Base-by-base conservation (phyloP, 2,329 filamentous ascomycete species). In the Tolypocladium tundrense region DNA sequence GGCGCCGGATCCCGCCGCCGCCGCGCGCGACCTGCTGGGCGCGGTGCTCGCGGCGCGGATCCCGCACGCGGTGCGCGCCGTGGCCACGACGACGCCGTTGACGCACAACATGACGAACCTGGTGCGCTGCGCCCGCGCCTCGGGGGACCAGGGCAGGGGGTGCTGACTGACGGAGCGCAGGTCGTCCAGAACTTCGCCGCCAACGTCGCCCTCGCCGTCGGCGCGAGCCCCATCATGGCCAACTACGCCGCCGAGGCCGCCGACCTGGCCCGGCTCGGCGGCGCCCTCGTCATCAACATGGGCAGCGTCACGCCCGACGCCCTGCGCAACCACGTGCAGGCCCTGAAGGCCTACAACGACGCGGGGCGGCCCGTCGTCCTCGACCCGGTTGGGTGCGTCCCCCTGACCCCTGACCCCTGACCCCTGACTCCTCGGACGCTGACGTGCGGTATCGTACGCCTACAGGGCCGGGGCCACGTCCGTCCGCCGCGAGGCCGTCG, bases 81-180 rank as follows among this genome's bases (percentile, higher is more conserved):
- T 96, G 53, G 82, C 82, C 6, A 70, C 77, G 2, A 78, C 74
- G 50, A 86, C 82, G 58, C 91, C 92, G 0, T 79, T 97, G 27
- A 88, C 88, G 55, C 93, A 97, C 74, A 97, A 96, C 74, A 97
- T 97, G 90, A 97, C 94, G 56, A 97, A 97, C 70, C 80, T 92
- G 56, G 93, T 78, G 62, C 55, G 68, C 41, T 58, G 5, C 5
- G 33, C 0, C 40, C 5, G 31, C 31, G 7, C 13, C 56, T 5
- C 48, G 6, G 6, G 24, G 5, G 3, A 9, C 9, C 10, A 7
- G 21, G 2, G 10, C 21, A n/a, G 6, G n/a, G 3, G 2, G 41
- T 16, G 45, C 45, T 50, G 27, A 50, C 31, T 27, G n/a, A n/a
- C n/a, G 57, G 16, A 3, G 27, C 5, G 0, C 19, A 79, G 77